Percentiles rank a stretch among this genome's conserved stretches.
Conservation (phyloP, 371 early-diverging fungal species). For the Lichtheimia corymbifera region DNA sequence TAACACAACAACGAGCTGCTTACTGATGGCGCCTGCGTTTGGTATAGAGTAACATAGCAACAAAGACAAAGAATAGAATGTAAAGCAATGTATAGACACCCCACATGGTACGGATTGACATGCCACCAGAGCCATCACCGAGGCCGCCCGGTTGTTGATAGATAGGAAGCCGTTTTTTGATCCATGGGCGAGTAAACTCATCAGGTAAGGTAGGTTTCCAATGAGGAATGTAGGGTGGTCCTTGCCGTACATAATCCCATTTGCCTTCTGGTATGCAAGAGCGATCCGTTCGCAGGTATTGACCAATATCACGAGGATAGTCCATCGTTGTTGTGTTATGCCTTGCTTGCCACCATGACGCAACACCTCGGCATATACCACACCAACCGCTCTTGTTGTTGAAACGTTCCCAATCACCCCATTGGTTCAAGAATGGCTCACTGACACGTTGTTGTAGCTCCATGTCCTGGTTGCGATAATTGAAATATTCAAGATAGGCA, state of each 20-base stretch:
- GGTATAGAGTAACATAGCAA: constrained; percentile 5
- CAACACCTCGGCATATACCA: constrained; percentile 34
- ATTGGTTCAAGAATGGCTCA: constrained; percentile 27
- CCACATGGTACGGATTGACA: constrained; percentile 8
- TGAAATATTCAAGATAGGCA: constrained; percentile 36
- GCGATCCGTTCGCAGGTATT: constrained; percentile 23
- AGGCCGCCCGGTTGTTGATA: background rate
- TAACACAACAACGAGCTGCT: background rate
- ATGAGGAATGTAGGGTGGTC: constrained; percentile 29
- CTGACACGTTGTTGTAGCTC: constrained; percentile 27
- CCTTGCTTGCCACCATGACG: constrained; percentile 34
- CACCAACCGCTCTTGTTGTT: constrained; percentile 31
- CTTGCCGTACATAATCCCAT: constrained; percentile 30
- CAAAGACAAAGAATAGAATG: constrained; percentile 12
- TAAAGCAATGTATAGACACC: background rate
- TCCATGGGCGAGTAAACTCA: constrained; percentile 16
- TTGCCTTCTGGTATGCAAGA: constrained; percentile 28
- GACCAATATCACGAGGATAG: constrained; percentile 2
- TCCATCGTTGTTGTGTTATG: background rate
- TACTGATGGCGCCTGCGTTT: background rate
- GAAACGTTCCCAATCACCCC: constrained; percentile 24
- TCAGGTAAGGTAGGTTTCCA: constrained; percentile 14
- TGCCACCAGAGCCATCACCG: background rate
- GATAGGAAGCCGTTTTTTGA: constrained; percentile 12
- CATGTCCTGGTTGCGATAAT: constrained; percentile 18